phyloP scores from a whole-genome alignment of 2,329 filamentous ascomycete genomes.

The Lasiodiplodia sp. region DNA sequence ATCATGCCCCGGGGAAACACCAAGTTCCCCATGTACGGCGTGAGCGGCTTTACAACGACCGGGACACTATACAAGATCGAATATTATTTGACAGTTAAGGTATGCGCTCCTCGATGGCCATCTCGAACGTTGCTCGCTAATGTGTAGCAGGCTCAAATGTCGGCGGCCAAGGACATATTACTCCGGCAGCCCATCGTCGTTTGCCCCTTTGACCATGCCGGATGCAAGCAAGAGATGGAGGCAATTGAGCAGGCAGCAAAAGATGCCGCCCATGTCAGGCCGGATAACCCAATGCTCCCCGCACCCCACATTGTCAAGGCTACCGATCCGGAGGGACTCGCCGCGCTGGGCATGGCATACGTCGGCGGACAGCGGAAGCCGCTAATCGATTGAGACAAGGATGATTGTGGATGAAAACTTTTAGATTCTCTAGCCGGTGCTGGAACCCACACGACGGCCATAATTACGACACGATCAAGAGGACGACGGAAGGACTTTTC shows the following conservation, averaged over 20 bases:
- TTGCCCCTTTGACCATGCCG: constrained; percentile 92
- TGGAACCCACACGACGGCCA: neutral
- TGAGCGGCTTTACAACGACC: constrained; percentile 90
- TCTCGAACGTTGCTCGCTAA: constrained; percentile 2
- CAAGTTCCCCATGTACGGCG: constrained; percentile 86
- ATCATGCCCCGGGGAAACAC: constrained; percentile 84
- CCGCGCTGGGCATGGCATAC: constrained; percentile 67
- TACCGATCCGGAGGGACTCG: constrained; percentile 71
- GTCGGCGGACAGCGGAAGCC: constrained; percentile 69
- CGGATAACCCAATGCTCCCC: constrained; percentile 91
- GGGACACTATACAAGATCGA: constrained; percentile 98
- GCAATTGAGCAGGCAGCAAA: constrained; percentile 95
- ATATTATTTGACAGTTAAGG: constrained; percentile 94
- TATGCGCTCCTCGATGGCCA: constrained; percentile 50
- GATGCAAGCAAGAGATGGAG: constrained; percentile 98
- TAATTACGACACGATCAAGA: constrained; percentile 22
- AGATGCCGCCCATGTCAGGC: constrained; percentile 86
- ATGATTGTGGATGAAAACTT: constrained; percentile 5
- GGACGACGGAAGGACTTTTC: constrained; percentile 5
- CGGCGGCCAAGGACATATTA: constrained; percentile 84
- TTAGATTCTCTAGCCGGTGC: constrained; percentile 19
- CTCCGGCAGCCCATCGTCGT: constrained; percentile 94
- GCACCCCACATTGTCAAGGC: constrained; percentile 82
- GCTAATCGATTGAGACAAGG: constrained; percentile 66
- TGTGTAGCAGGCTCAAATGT: constrained; percentile 76